Percentiles rank a stretch among this genome's conserved stretches.
These are phyloP conservation scores for Aspergillus alliaceus DNA, from an alignment of 2,329 filamentous ascomycete genomes.

Conservation along the genomic window DNA sequence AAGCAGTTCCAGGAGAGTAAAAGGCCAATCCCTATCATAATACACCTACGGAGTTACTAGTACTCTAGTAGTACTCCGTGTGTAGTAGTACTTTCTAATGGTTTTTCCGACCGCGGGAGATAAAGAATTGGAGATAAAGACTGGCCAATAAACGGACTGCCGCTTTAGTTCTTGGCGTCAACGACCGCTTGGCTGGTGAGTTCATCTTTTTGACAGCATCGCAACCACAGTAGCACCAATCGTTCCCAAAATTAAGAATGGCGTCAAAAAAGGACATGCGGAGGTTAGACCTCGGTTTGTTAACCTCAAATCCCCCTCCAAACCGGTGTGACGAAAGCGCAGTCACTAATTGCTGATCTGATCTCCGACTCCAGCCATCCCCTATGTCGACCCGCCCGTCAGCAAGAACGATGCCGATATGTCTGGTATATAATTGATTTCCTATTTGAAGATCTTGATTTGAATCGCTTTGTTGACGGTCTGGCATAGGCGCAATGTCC, in stretches of 20 bases:
- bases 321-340: background rate
- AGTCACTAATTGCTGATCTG: conserved; percentile 15
- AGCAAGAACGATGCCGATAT: conserved; percentile 68
- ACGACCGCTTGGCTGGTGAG: conserved; percentile 9
- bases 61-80: no score
- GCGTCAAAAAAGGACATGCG: conserved; percentile 74
- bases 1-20: background rate
- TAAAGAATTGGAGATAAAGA: background rate
- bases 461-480: conserved; percentile 17
- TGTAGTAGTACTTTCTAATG: no score
- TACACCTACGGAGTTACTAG: no score
- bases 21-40: background rate
- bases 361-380: conserved; percentile 65
- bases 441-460: background rate
- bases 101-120: no score
- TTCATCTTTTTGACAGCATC: conserved; percentile 4
- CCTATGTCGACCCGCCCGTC: conserved; percentile 74
- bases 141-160: conserved; percentile 2
- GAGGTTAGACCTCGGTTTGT: conserved; percentile 69
- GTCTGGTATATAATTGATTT: conserved; percentile 54
- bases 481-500: conserved; percentile 55
- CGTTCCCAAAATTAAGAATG: conserved; percentile 48
- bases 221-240: conserved; percentile 1
- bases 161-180: conserved; percentile 23
- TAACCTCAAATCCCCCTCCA: background rate